Percentiles rank a stretch among this genome's conserved stretches.
phyloP scores from a whole-genome alignment of 148 eudicot genomes.

The Simmondsia chinensis region DNA sequence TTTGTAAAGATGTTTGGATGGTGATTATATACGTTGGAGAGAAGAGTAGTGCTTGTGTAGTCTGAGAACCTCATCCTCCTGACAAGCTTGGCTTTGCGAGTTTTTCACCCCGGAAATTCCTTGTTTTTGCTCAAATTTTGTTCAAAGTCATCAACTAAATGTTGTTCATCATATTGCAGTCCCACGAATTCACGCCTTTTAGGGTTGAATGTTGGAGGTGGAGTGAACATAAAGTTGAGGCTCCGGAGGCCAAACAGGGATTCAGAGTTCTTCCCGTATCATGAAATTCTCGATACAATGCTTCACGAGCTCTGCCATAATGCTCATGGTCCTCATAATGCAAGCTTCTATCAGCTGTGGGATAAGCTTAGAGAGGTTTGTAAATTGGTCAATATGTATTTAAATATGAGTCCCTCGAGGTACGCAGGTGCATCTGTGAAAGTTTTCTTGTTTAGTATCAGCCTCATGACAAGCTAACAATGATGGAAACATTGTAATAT shows the following conservation, averaged over 20 bases:
- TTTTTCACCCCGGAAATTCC: background rate
- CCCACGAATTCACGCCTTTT: slow-evolving; percentile 56
- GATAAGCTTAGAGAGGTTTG: slow-evolving; percentile 85
- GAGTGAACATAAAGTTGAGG: slow-evolving; percentile 73
- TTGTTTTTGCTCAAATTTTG: background rate
- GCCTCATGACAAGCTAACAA: background rate
- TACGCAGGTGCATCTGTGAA: background rate
- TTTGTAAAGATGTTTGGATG: no score
- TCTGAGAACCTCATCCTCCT: no score
- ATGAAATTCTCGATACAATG: slow-evolving; percentile 86
- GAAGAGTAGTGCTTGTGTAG: no score
- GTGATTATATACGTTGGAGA: no score
- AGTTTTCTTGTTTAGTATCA: background rate
- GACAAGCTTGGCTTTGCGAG: no score
- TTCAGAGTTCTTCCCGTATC: slow-evolving; percentile 55
- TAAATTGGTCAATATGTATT: background rate
- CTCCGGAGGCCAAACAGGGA: slow-evolving; percentile 75
- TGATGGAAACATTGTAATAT: no score
- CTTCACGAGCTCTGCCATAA: slow-evolving; percentile 95
- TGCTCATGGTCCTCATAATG: slow-evolving; percentile 82
- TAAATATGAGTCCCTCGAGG: background rate
- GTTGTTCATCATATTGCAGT: slow-evolving; percentile 37
- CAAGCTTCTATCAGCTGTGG: slow-evolving; percentile 91
- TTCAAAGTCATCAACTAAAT: background rate
- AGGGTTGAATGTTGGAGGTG: slow-evolving; percentile 77